These are phyloP conservation scores for Urostyla sp. DNA, from an alignment of 73 alveolate species.

Conservation along the genomic window DNA sequence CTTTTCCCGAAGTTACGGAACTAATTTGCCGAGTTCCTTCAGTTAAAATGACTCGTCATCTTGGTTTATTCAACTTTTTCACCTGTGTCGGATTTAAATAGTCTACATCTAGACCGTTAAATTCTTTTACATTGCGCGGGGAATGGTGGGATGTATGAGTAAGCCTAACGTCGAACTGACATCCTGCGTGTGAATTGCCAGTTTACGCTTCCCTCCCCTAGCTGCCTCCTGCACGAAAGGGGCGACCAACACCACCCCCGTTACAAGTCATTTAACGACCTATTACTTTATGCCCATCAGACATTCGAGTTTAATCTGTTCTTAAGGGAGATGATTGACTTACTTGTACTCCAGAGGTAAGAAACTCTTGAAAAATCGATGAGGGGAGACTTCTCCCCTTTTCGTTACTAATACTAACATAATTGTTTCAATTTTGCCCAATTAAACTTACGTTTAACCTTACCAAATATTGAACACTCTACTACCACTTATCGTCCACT, in stretches of 20 bases:
- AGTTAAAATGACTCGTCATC: slow-evolving; percentile 12
- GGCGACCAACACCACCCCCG: not conserved
- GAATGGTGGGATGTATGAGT: no score
- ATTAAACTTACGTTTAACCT: slow-evolving; percentile 2
- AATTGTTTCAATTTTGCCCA: slow-evolving; percentile 8
- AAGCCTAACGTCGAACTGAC: no score
- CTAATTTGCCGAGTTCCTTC: slow-evolving; percentile 76
- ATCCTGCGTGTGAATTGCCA: no score
- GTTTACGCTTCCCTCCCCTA: not conserved
- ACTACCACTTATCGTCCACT: slow-evolving; percentile 45
- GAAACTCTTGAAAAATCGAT: slow-evolving; percentile 50
- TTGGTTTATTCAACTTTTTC: slow-evolving; percentile 61
- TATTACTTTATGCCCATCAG: slow-evolving; percentile 5
- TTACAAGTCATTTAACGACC: not conserved
- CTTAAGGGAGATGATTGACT: slow-evolving; percentile 40
- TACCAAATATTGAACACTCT: slow-evolving; percentile 17
- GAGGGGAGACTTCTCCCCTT: slow-evolving; percentile 4
- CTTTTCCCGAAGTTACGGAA: slow-evolving; percentile 75
- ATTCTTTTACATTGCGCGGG: no score
- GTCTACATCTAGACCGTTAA: not conserved
- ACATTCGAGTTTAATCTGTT: not conserved
- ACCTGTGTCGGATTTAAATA: slow-evolving; percentile 65
- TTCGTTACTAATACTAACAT: slow-evolving; percentile 63
- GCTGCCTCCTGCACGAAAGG: not conserved
- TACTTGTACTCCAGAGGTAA: not conserved